Conservation (phyloP, 768 basidiomycete species). For the Termitomyces sp. region DNA sequence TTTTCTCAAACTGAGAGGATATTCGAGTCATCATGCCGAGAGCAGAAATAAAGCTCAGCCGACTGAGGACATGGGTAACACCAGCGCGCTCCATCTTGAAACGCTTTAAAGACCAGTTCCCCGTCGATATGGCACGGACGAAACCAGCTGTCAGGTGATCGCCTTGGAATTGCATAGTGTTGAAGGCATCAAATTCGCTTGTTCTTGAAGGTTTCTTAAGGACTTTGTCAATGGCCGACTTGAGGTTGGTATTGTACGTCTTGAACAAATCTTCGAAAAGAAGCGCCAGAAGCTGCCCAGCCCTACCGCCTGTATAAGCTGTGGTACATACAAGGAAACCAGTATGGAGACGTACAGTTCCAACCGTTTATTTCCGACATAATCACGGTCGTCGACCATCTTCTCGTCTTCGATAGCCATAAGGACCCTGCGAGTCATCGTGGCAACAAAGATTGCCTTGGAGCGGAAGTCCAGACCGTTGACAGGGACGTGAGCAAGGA, state of each 20-base stretch:
- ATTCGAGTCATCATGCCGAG: slow-evolving; percentile 99
- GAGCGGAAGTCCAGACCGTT: slow-evolving; percentile 83
- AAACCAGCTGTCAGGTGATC: slow-evolving; percentile 96
- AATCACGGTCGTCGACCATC: slow-evolving; percentile 98
- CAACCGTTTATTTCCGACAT: slow-evolving; percentile 97
- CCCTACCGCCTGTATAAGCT: slow-evolving; percentile 46
- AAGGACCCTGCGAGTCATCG: slow-evolving; percentile 93
- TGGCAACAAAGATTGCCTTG: slow-evolving; percentile 96
- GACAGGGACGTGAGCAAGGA: slow-evolving; percentile 94
- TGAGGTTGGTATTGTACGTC: slow-evolving; percentile 95
- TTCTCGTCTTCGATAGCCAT: slow-evolving; percentile 97
- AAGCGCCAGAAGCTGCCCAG: slow-evolving; percentile 91
- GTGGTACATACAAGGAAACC: neutral
- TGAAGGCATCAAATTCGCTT: slow-evolving; percentile 91
- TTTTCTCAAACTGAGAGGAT: slow-evolving; percentile 98
- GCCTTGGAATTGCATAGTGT: slow-evolving; percentile 93
- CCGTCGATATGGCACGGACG: slow-evolving; percentile 95
- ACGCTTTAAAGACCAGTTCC: slow-evolving; percentile 98
- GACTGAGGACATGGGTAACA: slow-evolving; percentile 94
- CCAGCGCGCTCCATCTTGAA: slow-evolving; percentile 99
- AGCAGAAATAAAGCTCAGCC: slow-evolving; percentile 94
- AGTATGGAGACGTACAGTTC: slow-evolving; percentile 69
- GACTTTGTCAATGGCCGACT: slow-evolving; percentile 93
- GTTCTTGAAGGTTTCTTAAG: slow-evolving; percentile 95
- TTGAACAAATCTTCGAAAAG: slow-evolving; percentile 99